A percentile compares a stretch with the other conserved stretches of the same genome.
Evolutionary conservation across 345 rosid genomes (phyloP).

Genomic region (Dimocarpus longan): DNA sequence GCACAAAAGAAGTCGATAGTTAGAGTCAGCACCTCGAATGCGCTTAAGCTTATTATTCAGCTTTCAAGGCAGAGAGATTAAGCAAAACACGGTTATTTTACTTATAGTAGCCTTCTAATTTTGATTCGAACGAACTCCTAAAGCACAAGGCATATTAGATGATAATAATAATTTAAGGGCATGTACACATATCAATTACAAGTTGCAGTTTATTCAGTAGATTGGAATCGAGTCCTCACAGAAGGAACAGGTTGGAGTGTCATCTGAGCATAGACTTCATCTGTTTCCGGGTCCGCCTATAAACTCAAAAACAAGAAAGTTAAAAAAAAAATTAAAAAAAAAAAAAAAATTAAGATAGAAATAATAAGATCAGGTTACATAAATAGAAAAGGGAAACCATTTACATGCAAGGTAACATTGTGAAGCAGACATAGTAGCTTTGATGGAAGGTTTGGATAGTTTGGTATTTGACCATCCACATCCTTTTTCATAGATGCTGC

Average conservation of each 20-base stretch:
- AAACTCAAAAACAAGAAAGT: constrained; percentile 34
- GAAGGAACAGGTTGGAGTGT: constrained; percentile 85
- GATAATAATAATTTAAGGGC: background rate
- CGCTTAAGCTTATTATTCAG: background rate
- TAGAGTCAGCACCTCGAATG: constrained; percentile 21
- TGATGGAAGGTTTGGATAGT: constrained; percentile 89
- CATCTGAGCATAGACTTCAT: constrained; percentile 98
- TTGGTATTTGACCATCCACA: constrained; percentile 73
- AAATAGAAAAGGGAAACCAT: background rate
- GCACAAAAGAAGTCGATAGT: constrained; percentile 37
- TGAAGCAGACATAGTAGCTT: constrained; percentile 85
- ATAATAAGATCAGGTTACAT: background rate
- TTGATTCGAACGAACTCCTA: background rate
- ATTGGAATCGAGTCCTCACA: constrained; percentile 40
- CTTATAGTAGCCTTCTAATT: constrained; percentile 2
- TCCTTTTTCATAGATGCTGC: constrained; percentile 93
- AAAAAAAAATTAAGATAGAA: background rate
- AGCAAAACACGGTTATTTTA: background rate
- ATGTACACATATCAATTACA: constrained; percentile 9
- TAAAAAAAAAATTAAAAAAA: constrained; percentile 14
- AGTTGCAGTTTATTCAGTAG: constrained; percentile 25
- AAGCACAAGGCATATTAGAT: constrained; percentile 14
- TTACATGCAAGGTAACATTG: constrained; percentile 82
- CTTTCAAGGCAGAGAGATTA: background rate
- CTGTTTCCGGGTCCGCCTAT: constrained; percentile 94